Evolutionary conservation across 2,329 filamentous ascomycete genomes (phyloP).

Genomic region (Didymella lethalis): DNA sequence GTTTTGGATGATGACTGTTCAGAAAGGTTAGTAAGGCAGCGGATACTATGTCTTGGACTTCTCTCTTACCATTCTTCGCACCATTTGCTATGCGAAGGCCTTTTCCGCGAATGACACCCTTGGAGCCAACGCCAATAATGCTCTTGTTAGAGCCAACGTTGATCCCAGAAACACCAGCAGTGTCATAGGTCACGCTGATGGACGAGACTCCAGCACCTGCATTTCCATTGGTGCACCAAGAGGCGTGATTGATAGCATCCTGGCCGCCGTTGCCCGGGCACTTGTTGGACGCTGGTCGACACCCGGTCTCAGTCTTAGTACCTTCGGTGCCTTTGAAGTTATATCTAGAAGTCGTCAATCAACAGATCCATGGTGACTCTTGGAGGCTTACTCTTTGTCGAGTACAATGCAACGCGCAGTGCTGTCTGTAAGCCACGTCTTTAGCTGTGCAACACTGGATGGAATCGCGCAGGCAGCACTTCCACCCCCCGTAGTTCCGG

Average conservation of each 20-base stretch:
- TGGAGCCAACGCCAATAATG: slow-evolving; percentile 60
- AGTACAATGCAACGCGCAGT: slow-evolving; percentile 65
- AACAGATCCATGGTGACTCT: neutral
- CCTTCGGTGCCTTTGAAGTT: slow-evolving; percentile 65
- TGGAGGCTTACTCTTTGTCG: slow-evolving; percentile 50
- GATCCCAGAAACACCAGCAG: slow-evolving; percentile 59
- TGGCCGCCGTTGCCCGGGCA: slow-evolving; percentile 66
- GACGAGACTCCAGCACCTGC: slow-evolving; percentile 57
- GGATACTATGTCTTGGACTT: no score
- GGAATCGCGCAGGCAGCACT: slow-evolving; percentile 63
- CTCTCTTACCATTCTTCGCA: slow-evolving; percentile 52
- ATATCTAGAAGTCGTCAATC: slow-evolving; percentile 35
- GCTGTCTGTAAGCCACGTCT: slow-evolving; percentile 64
- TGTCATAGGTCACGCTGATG: slow-evolving; percentile 56
- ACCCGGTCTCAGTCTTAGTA: slow-evolving; percentile 61
- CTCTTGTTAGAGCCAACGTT: slow-evolving; percentile 65
- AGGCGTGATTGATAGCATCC: slow-evolving; percentile 63
- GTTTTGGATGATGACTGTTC: slow-evolving; percentile 55
- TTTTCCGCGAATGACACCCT: slow-evolving; percentile 64
- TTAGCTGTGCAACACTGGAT: slow-evolving; percentile 62
- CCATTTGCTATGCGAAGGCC: slow-evolving; percentile 54
- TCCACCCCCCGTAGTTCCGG: slow-evolving; percentile 68
- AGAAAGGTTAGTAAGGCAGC: neutral
- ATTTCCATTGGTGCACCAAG: slow-evolving; percentile 65
- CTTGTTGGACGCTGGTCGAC: slow-evolving; percentile 56